Base-by-base conservation (phyloP, 2,329 filamentous ascomycete species). In the Cylindrodendrum hubeiense region DNA sequence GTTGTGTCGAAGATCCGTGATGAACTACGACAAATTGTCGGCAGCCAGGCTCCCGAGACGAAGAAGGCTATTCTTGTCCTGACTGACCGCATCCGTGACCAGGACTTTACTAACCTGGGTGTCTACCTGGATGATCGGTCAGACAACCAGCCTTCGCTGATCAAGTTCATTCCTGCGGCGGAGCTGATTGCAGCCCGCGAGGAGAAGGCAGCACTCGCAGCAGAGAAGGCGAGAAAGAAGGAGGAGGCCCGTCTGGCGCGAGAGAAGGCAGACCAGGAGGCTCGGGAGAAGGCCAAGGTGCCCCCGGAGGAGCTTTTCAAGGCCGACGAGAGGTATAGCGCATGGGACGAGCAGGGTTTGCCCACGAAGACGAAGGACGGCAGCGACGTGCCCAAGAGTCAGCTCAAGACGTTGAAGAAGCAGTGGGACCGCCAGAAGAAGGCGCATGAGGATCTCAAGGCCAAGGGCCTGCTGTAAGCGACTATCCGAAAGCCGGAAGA, bases 381-480 rank as follows among this genome's bases (percentile, higher is more conserved):
- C 0, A 90, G 89, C 66, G 93, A 97, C 71, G 85, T 98, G 39
- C 87, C 93, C 5, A 97, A 97, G 84, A 92, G 87, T 65, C 88
- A 90, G 75, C 76, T 82, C 54, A 98, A 98, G 86, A 95, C 93
- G 83, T 79, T 97, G 72, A 90, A 86, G 81, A 98, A 98, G 84
- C 91, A 94, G 60, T 97, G 93, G 93, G 92, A 97, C 73, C 90
- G 86, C 77, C 95, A 98, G 83, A 96, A 94, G 85, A 97, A 95
- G 86, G 79, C 88, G 63, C 91, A 95, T 78, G 91, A 95, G 68
- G 89, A 90, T 65, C 68, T 79, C 33, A 79, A 79, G 68, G 76
- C 76, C 17, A 80, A 79, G 69, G 77, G 76, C 52, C 50, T 77
- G 56, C 62, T 73, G 66, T 76, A 67, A 56, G 52, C 3, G 22